Conservation (phyloP, 2,329 filamentous ascomycete genomes). For the Sphaerulina musiva region DNA sequence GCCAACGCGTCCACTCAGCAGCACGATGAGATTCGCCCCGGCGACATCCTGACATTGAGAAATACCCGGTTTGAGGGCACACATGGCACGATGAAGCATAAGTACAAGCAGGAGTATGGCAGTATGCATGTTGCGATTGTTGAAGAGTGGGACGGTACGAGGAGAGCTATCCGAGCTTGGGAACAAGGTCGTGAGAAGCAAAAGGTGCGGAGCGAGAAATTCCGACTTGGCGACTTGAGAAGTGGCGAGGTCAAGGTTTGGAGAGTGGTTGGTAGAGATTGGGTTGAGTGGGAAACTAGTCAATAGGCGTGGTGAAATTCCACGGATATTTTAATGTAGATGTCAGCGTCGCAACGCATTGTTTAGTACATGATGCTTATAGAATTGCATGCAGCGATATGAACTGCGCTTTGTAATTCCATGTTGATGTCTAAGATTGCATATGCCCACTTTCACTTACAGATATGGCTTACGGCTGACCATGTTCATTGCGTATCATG, state of each 20-base stretch:
- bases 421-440: no score
- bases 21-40: conserved; percentile 85
- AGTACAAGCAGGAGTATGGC: conserved; percentile 74
- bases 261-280: conserved; percentile 85
- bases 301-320: conserved; percentile 1
- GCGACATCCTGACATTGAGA: conserved; percentile 86
- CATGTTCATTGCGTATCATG: no score
- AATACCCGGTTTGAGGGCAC: conserved; percentile 93
- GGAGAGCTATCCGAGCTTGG: conserved; percentile 94
- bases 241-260: conserved; percentile 96
- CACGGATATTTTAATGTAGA: conserved; percentile 2
- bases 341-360: background rate
- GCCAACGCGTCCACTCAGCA: conserved; percentile 88
- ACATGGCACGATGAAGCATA: conserved; percentile 80
- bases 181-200: conserved; percentile 94
- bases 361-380: conserved; percentile 1
- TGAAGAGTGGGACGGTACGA: conserved; percentile 94
- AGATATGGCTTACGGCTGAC: no score
- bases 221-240: conserved; percentile 82
- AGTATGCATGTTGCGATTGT: conserved; percentile 79
- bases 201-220: conserved; percentile 78
- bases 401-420: background rate
- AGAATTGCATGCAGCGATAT: conserved; percentile 6
- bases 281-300: conserved; percentile 75
- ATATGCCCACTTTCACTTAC: no score